Evolutionary conservation across 305 asterid species (phyloP), one percentile per base, ranked within the genome.

Genomic region (Solanum hybrid): DNA sequence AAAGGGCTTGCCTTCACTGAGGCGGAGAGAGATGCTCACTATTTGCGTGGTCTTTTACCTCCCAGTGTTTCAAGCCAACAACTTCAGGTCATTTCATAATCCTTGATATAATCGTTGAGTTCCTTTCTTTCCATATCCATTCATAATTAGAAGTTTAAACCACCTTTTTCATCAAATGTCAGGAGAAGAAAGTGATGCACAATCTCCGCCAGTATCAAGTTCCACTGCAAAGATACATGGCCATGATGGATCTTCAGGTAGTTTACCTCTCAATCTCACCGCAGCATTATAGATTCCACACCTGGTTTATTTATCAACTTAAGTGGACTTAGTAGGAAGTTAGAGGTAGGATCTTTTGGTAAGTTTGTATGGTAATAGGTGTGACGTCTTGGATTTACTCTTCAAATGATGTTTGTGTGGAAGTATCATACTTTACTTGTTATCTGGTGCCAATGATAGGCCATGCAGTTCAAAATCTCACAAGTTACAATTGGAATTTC

Each of bases 221-320:
- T 79, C 99, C 99, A 11, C 75, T 97, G 94, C 98, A 97, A 78
- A 94, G 92, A 92, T 97, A 97, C 91, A 93, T 95, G 95, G 99
- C 99, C 71, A 95, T 97, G 99, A 95, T 95, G 98, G 99, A 96
- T 91, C 99, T 97, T 90, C 99, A 97, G 97, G 99, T 97, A 92
- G 85, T 78, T 76, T 36, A 72, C 64, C 51, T 69, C 56, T 40
- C 17, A 36, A 29, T 69, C 69, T 60, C 22, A 78, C 56, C 6
- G 10, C 51, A 37, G 12, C 7, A 24, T 38, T 24, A 24, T 38
- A 38, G 12, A 38, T 79, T 79, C 86, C 24, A 79, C 86, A 79
- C 13, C 36, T 14, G 22, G n/a, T 80, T 80, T 22, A 80, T 37
- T 79, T n/a, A 24, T 80, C 13, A 79, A 79, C 32, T 36, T 36